Percentiles rank a stretch among this genome's conserved stretches.
Evolutionary conservation across 768 basidiomycete genomes (phyloP).

Genomic region (Psilocybe subaeruginosa): DNA sequence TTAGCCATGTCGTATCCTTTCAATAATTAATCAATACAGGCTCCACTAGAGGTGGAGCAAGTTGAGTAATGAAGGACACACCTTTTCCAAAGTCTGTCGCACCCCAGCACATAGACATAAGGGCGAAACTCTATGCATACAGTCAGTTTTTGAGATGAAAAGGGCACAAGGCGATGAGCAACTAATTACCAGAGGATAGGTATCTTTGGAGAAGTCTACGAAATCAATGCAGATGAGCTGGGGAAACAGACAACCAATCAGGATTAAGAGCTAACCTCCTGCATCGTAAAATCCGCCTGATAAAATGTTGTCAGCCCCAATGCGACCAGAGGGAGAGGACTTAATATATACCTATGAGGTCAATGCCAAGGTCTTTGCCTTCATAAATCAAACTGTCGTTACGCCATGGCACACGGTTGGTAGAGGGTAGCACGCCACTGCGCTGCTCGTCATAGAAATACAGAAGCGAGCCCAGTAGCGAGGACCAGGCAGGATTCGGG

Average conservation of each 20-base stretch:
- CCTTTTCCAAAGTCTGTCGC: constrained; percentile 84
- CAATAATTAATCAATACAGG: constrained; percentile 1
- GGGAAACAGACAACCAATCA: constrained; percentile 1
- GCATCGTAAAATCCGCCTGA: constrained; percentile 88
- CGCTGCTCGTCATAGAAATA: constrained; percentile 95
- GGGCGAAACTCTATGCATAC: constrained; percentile 62
- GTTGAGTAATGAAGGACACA: constrained; percentile 23
- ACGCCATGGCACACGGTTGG: constrained; percentile 84
- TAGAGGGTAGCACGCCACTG: constrained; percentile 69
- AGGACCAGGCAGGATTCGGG: constrained; percentile 84
- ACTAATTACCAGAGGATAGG: constrained; percentile 73
- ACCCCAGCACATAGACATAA: constrained; percentile 92
- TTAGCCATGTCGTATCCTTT: constrained; percentile 82
- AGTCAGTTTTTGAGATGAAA: not conserved
- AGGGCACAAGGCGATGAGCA: not conserved
- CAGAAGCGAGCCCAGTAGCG: constrained; percentile 75
- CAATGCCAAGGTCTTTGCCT: constrained; percentile 71
- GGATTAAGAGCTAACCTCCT: constrained; percentile 57
- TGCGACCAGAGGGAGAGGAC: not conserved
- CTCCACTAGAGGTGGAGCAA: not conserved
- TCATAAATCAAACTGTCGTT: constrained; percentile 81
- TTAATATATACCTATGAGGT: constrained; percentile 59
- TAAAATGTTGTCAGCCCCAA: not conserved
- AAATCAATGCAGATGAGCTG: constrained; percentile 5
- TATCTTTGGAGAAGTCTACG: constrained; percentile 85